phyloP scores from a whole-genome alignment of 495 filamentous ascomycete species.

The Ascodesmis nigricans region DNA sequence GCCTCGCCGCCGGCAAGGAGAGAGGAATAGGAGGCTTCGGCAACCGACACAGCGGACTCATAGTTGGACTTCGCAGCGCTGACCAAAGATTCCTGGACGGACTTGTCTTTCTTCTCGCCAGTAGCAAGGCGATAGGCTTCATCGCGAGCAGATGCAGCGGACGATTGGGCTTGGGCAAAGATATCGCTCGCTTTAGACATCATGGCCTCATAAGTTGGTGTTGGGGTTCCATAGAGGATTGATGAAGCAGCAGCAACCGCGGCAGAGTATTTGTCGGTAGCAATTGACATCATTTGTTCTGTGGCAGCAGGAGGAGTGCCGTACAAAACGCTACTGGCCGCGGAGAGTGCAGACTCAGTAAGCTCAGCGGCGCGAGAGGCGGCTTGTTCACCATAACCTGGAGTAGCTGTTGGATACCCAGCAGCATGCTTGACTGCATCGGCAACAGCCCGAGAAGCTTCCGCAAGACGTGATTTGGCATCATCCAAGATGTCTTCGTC shows the following conservation, averaged over 20 bases:
- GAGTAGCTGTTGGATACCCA: slow-evolving; percentile 13
- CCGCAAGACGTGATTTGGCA: slow-evolving; percentile 9
- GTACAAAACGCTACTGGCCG: slow-evolving; percentile 36
- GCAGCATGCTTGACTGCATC: slow-evolving; percentile 18
- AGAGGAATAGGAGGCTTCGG: slow-evolving; percentile 22
- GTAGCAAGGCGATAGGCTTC: slow-evolving; percentile 44
- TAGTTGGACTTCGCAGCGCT: slow-evolving; percentile 24
- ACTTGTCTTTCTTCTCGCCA: slow-evolving; percentile 37
- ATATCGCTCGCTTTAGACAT: slow-evolving; percentile 31
- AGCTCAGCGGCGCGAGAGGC: slow-evolving; percentile 25
- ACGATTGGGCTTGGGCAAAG: slow-evolving; percentile 37
- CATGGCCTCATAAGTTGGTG: slow-evolving; percentile 26
- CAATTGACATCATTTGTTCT: slow-evolving; percentile 31
- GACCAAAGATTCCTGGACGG: slow-evolving; percentile 27
- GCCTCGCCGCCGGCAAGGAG: slow-evolving; percentile 18
- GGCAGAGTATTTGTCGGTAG: slow-evolving; percentile 33
- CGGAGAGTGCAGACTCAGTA: slow-evolving; percentile 33
- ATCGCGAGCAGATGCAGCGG: slow-evolving; percentile 40
- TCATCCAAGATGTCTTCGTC: slow-evolving; percentile 14
- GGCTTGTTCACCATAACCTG: too few relatives aligned
- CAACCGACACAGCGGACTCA: slow-evolving; percentile 24
- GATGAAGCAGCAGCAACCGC: slow-evolving; percentile 43
- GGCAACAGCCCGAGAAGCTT: slow-evolving; percentile 21
- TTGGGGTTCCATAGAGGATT: slow-evolving; percentile 39
- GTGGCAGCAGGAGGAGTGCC: slow-evolving; percentile 30